Base-by-base conservation (phyloP, 2,329 filamentous ascomycete genomes). In the Scopulariopsis brevicaulis region DNA sequence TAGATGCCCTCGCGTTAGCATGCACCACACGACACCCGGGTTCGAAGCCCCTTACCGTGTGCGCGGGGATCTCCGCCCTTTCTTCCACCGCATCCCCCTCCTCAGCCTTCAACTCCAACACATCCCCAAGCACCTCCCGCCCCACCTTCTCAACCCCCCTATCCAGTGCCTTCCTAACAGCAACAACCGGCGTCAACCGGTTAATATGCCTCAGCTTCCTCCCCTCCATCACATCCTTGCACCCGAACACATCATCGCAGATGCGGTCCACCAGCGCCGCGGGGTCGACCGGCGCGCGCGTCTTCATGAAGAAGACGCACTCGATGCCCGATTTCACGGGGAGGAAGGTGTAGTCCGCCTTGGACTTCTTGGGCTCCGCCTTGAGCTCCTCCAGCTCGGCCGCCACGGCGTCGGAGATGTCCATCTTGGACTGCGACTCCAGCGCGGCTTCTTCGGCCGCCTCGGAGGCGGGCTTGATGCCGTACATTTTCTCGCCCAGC, bases 331-430 rank as follows among this genome's bases (percentile, higher is more conserved):
- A 73, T 51, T 74, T 75, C 37, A 86, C 71, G 2, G 79, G 71
- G 18, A 74, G 74, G 63, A 86, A 84, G 18, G 73, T 65, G 51
- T 53, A 48, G 35, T 48, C 56, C 18, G 78, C 69, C 58, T 75
- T 74, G 24, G 57, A 53, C 59, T 75, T 73, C 28, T 68, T 70
- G 57, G 67, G 65, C 60, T 76, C 68, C 53, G 69, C 69, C n/a
- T 80, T 83, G 64, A 91, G 79, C 2, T 74, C 77, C 32, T 78
- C 79, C n/a, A 94, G 70, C 70, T 94, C 90, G 66, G 83, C 84
- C 63, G 82, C 69, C 63, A 94, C 89, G 32, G 84, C 80, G 5
- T 82, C 77, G 66, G 91, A 89, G 63, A 94, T 90, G 64, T 90
- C 87, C 18, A 24, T 22, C 20, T 50, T 14, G n/a, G 20, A n/a